Evolutionary conservation across 2,329 filamentous ascomycete species (phyloP).

Genomic region (Dothideomycetes sp.): DNA sequence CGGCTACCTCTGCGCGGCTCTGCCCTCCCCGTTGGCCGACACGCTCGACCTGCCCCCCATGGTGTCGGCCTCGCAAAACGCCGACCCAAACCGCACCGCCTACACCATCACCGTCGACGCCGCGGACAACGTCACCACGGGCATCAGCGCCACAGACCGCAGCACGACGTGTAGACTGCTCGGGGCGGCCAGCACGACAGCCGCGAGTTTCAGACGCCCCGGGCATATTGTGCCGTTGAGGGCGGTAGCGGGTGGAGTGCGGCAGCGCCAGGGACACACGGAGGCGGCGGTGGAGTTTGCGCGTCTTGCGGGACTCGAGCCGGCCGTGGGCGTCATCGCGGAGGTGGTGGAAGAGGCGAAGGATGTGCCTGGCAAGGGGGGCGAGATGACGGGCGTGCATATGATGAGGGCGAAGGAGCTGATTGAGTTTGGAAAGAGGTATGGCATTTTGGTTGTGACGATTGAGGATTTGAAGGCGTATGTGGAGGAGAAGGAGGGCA

Average conservation of each 20-base stretch:
- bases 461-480: constrained; percentile 82
- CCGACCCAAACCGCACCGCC: constrained; percentile 78
- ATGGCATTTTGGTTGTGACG: constrained; percentile 86
- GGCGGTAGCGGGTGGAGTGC: constrained; percentile 68
- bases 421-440: constrained; percentile 75
- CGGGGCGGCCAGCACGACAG: constrained; percentile 50
- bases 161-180: constrained; percentile 70
- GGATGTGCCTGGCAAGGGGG: constrained; percentile 55
- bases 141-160: constrained; percentile 82
- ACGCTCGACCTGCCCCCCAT: constrained; percentile 77
- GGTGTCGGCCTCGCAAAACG: constrained; percentile 56
- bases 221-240: constrained; percentile 85
- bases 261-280: constrained; percentile 74
- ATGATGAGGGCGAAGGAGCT: constrained; percentile 92
- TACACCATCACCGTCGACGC: constrained; percentile 89
- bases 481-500: constrained; percentile 63
- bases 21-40: constrained; percentile 57
- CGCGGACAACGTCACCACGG: constrained; percentile 63
- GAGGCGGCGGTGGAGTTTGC: constrained; percentile 92
- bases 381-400: constrained; percentile 53
- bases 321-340: constrained; percentile 66
- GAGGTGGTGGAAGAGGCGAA: constrained; percentile 84
- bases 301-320: constrained; percentile 56
- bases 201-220: constrained; percentile 62
- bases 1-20: constrained; percentile 82